Evolutionary conservation across 768 basidiomycete species (phyloP), one percentile per base, ranked within the genome.

Genomic region (Amanita muscaria): DNA sequence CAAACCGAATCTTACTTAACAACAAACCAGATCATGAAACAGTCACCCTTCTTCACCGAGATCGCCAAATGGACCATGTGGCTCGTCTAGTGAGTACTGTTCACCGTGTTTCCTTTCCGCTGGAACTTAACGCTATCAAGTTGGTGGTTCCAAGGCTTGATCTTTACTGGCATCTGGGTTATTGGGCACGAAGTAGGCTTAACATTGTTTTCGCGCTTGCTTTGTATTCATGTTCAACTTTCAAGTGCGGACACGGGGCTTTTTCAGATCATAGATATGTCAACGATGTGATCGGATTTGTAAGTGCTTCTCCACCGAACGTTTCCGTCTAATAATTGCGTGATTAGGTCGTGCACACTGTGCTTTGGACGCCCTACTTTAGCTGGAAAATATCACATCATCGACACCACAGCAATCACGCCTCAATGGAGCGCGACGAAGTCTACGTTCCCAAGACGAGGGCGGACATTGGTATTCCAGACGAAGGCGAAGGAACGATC

Each of bases 101-200:
- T 22, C 33, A 23, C 16, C 36, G 23, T 40, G 19, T 9, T 32
- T 18, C 32, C 12, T 36, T 27, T 24, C 2, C 9, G 30, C 30
- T 38, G 2, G 11, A 9, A 42, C 15, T 21, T 12, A 25, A 30
- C 39, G 23, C 40, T 40, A 42, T 19, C 44, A 14, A 76, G 74
- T 52, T 78, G 76, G 74, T 78, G 75, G 76, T 75, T 76, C 54
- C 76, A 78, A 56, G 74, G 74, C 12, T 64, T 77, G n/a, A 68
- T 74, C 23, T 71, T 77, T 47, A 74, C 74, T 3, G 76, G 75
- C 5, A 65, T 77, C 30, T 78, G 75, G 75, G 74, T 77, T 23
- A 74, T 78, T 34, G 76, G 76, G 15, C 76, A 78, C 48, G 76
- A 78, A 58, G 74, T 73, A 42, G 19, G 57, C 42, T 39, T 19